Conservation (phyloP, 345 rosid species). For the Sonneratia caseolaris region DNA sequence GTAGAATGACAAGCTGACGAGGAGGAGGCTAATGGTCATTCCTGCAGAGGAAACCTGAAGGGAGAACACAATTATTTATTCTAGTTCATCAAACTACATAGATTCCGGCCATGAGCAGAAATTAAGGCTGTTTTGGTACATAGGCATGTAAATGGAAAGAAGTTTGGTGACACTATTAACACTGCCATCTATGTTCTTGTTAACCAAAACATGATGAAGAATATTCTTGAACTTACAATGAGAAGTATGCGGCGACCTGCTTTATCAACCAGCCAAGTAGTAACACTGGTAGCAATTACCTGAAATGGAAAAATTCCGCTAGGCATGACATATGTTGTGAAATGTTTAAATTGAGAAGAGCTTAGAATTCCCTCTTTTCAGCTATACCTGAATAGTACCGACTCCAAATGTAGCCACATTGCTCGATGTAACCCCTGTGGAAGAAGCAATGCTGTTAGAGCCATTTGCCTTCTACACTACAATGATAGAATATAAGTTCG, state of each 20-base stretch:
- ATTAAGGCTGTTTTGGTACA: neutral
- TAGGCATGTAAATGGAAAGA: neutral
- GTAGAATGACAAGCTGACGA: slow-evolving; percentile 61
- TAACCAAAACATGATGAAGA: neutral
- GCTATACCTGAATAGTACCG: slow-evolving; percentile 77
- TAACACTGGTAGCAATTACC: slow-evolving; percentile 71
- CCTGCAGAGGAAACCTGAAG: slow-evolving; percentile 61
- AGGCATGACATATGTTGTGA: neutral
- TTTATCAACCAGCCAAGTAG: slow-evolving; percentile 77
- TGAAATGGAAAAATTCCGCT: slow-evolving; percentile 6
- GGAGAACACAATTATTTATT: neutral
- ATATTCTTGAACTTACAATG: slow-evolving; percentile 43
- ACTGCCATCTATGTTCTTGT: neutral
- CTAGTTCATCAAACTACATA: neutral
- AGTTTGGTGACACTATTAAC: neutral
- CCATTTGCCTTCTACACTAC: neutral
- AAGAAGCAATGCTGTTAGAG: neutral
- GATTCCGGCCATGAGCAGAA: neutral
- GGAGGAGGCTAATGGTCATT: slow-evolving; percentile 66
- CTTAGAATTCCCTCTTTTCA: slow-evolving; percentile 11
- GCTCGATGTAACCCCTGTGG: slow-evolving; percentile 64
- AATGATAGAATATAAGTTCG: neutral
- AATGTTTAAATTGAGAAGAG: neutral
- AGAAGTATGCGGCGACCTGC: slow-evolving; percentile 84
- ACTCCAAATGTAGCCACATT: slow-evolving; percentile 67